These are phyloP conservation scores for Platanthera guangdongensis DNA, from an alignment of 106 monocot genomes.

Conservation along the genomic window DNA sequence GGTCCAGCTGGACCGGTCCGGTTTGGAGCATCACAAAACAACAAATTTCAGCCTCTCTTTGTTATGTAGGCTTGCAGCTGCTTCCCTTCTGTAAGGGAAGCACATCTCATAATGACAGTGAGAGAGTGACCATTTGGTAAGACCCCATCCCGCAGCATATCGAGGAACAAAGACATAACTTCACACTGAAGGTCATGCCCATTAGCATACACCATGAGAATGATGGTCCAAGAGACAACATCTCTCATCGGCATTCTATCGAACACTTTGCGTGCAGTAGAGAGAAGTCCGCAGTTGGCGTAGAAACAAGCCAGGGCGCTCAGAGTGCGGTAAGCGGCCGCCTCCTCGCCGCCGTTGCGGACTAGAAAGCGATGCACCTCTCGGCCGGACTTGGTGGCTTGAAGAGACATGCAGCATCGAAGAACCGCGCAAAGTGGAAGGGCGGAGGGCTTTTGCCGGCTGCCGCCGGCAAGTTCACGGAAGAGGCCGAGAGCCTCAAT, in stretches of 20 bases:
- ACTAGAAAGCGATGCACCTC: conserved; percentile 37
- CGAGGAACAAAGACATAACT: conserved; percentile 11
- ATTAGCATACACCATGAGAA: conserved; percentile 20
- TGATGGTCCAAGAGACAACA: conserved; percentile 38
- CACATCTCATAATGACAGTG: conserved; percentile 12
- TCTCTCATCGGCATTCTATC: conserved; percentile 38
- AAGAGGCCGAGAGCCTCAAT: conserved; percentile 26
- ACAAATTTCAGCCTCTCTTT: conserved; percentile 21
- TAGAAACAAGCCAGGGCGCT: conserved; percentile 33
- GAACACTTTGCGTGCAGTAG: conserved; percentile 33
- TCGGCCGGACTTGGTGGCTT: conserved; percentile 19
- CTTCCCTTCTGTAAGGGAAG: not conserved
- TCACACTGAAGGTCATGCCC: conserved; percentile 2
- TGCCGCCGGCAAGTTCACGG: conserved; percentile 11
- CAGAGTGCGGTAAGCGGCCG: not conserved
- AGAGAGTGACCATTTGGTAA: conserved; percentile 21
- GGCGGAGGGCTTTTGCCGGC: conserved; percentile 1
- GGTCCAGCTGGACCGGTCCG: no score
- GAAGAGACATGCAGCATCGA: conserved; percentile 28
- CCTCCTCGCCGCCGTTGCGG: not conserved
- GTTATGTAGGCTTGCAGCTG: conserved; percentile 19
- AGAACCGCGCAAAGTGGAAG: conserved; percentile 18
- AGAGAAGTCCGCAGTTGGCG: conserved; percentile 18
- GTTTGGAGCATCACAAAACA: no score
- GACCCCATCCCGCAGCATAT: conserved; percentile 16